Percentiles rank a stretch among this genome's conserved stretches.
Evolutionary conservation across 805 yeast genomes (phyloP).

Genomic region (Cyberlindnera meyerae): DNA sequence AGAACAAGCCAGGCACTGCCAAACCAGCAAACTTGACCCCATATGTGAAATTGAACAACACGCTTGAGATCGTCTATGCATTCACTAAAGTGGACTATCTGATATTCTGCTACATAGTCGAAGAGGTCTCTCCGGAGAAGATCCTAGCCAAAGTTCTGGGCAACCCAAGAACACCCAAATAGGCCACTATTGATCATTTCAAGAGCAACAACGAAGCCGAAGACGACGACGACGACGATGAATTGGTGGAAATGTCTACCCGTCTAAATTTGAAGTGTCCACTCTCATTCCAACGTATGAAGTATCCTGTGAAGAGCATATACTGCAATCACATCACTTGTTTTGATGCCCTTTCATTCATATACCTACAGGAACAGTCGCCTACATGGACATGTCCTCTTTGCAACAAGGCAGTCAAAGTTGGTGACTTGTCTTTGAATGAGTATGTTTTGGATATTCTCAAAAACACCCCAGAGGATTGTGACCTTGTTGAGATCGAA

Average conservation of each 20-base stretch:
- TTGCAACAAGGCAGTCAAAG: conserved; percentile 51
- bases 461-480: conserved; percentile 44
- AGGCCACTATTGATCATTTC: conserved; percentile 47
- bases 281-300: conserved; percentile 63
- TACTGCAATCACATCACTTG: conserved; percentile 81
- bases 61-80: conserved; percentile 51
- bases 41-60: conserved; percentile 35
- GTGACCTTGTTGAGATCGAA: conserved; percentile 61
- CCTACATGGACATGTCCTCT: conserved; percentile 89
- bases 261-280: conserved; percentile 74
- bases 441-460: conserved; percentile 69
- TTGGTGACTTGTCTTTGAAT: conserved; percentile 62
- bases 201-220: conserved; percentile 19
- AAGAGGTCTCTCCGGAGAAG: conserved; percentile 36
- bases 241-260: conserved; percentile 61
- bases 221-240: conserved; percentile 57
- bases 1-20: conserved; percentile 72
- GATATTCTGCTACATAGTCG: conserved; percentile 56
- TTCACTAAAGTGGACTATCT: conserved; percentile 48
- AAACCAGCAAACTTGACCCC: conserved; percentile 76
- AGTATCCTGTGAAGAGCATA: conserved; percentile 64
- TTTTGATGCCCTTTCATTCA: conserved; percentile 73
- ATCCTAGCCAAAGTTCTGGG: conserved; percentile 37
- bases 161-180: conserved; percentile 48
- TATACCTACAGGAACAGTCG: conserved; percentile 71